A percentile compares a stretch with the other conserved stretches of the same genome.
phyloP scores from a whole-genome alignment of 1,284 basidiomycete genomes.

The Rhodotorula sp. region DNA sequence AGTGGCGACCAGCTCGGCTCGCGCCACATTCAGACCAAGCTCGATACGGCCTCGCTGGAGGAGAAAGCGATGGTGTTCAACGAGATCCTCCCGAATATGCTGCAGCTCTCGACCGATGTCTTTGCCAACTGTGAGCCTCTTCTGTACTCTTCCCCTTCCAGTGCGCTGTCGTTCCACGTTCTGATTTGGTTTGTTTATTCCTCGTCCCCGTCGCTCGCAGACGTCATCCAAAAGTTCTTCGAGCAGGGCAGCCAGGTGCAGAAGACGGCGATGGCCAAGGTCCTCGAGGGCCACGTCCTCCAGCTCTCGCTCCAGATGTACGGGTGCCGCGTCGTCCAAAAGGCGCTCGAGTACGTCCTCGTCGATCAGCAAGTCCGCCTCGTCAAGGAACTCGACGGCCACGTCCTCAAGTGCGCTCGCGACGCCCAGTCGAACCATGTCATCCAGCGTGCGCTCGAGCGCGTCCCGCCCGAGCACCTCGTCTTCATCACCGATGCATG shows the following conservation, averaged over 20 bases:
- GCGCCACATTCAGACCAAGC: slow-evolving; percentile 70
- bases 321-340: slow-evolving; percentile 65
- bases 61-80: slow-evolving; percentile 64
- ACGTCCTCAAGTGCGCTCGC: slow-evolving; percentile 82
- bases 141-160: background rate
- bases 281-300: slow-evolving; percentile 78
- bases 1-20: slow-evolving; percentile 88
- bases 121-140: slow-evolving; percentile 87
- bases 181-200: too few species aligned
- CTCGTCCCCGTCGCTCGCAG: slow-evolving; percentile 51
- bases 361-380: slow-evolving; percentile 73
- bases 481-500: slow-evolving; percentile 71
- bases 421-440: slow-evolving; percentile 97
- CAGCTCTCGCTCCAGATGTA: slow-evolving; percentile 87
- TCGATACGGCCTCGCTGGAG: slow-evolving; percentile 41
- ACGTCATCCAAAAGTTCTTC: slow-evolving; percentile 88
- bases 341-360: slow-evolving; percentile 75
- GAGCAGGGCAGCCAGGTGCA: slow-evolving; percentile 77
- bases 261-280: slow-evolving; percentile 65
- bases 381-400: slow-evolving; percentile 74
- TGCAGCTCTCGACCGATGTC: slow-evolving; percentile 85
- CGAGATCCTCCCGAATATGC: slow-evolving; percentile 79
- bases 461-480: slow-evolving; percentile 72
- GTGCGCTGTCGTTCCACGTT: background rate
- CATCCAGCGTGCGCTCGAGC: slow-evolving; percentile 73